These are phyloP conservation scores for Saccharomyces hybrid DNA, from an alignment of 1,139 yeast species.

Conservation along the genomic window DNA sequence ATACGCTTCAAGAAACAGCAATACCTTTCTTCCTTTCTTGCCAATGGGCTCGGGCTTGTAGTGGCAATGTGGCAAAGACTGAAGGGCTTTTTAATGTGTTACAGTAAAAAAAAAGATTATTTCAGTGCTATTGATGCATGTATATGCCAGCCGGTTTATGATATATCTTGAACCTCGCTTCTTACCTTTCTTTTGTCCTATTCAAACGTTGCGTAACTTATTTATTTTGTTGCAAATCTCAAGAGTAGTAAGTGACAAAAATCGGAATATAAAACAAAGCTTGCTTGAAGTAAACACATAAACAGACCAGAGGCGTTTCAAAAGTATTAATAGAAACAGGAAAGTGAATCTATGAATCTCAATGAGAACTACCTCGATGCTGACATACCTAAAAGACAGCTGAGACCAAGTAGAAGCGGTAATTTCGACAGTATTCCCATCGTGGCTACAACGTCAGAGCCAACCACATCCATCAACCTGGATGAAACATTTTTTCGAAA, in stretches of 20 bases:
- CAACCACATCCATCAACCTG: conserved; percentile 39
- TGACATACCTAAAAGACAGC: background rate
- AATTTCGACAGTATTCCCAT: background rate
- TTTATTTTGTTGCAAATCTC: background rate
- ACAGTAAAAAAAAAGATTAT: too few species aligned
- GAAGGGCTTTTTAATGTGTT: too few species aligned
- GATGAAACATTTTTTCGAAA: background rate
- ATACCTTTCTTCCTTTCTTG: too few species aligned
- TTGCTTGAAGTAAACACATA: background rate
- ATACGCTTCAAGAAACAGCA: too few species aligned
- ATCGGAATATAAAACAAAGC: background rate
- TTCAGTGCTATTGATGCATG: too few species aligned
- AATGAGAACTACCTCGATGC: background rate
- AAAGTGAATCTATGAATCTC: background rate
- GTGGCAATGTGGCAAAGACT: too few species aligned
- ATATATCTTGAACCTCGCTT: background rate
- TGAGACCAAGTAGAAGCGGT: background rate
- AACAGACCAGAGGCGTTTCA: background rate
- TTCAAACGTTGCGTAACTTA: background rate
- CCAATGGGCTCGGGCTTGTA: too few species aligned
- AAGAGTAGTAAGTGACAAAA: background rate
- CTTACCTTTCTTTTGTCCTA: background rate
- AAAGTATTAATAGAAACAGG: background rate
- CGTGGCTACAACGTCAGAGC: background rate
- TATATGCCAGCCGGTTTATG: too few species aligned